These are phyloP conservation scores for Acanthochlamys bracteata DNA, from an alignment of 106 monocot species.

Conservation along the genomic window DNA sequence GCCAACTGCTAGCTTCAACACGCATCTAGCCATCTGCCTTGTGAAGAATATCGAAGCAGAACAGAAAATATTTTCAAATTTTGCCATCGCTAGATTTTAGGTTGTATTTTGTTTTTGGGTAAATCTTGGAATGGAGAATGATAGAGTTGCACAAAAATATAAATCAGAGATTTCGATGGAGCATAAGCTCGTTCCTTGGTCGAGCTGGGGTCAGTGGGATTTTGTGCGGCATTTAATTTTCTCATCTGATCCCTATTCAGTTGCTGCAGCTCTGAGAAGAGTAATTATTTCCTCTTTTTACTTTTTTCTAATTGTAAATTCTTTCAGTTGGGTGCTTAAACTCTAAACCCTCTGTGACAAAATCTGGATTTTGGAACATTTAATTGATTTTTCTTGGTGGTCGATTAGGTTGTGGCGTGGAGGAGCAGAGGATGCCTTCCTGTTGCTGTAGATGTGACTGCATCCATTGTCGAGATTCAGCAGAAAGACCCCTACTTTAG, in stretches of 20 bases:
- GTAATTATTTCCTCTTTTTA: neutral
- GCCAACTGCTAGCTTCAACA: too few relatives aligned
- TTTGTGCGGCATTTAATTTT: constrained; percentile 64
- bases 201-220: constrained; percentile 85
- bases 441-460: constrained; percentile 60
- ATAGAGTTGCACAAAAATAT: too few relatives aligned
- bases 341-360: too few relatives aligned
- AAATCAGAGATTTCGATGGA: constrained; percentile 7
- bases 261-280: constrained; percentile 48
- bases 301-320: too few relatives aligned
- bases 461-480: constrained; percentile 68
- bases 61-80: too few relatives aligned
- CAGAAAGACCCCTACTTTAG: constrained; percentile 83
- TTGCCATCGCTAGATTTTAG: too few relatives aligned
- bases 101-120: too few relatives aligned
- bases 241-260: constrained; percentile 50
- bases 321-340: too few relatives aligned
- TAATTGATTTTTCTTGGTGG: neutral
- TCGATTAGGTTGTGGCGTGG: constrained; percentile 58
- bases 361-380: too few relatives aligned
- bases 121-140: too few relatives aligned
- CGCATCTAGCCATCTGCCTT: too few relatives aligned
- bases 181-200: constrained; percentile 84
- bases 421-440: constrained; percentile 71
- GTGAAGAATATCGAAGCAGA: too few relatives aligned